Percentiles rank a stretch among this genome's conserved stretches.
Conservation (phyloP, 1,139 yeast species). For the Debaryomyces sp. region DNA sequence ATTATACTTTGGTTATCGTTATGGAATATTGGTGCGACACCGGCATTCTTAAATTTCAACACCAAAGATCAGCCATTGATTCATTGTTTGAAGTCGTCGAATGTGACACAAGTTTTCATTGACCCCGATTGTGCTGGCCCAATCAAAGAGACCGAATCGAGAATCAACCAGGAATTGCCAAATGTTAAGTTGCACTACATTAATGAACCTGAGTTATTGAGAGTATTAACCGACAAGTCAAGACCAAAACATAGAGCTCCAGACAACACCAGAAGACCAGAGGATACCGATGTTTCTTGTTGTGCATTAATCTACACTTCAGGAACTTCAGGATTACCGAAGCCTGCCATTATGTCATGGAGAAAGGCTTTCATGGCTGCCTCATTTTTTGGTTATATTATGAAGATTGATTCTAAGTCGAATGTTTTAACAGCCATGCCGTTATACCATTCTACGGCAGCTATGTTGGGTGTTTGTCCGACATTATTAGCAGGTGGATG, state of each 20-base stretch:
- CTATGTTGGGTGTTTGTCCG: constrained; percentile 82
- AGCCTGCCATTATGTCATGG: constrained; percentile 95
- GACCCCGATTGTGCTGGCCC: constrained; percentile 70
- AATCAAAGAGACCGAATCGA: constrained; percentile 55
- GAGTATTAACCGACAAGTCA: constrained; percentile 45
- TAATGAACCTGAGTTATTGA: constrained; percentile 53
- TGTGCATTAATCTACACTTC: constrained; percentile 84
- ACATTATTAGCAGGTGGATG: constrained; percentile 67
- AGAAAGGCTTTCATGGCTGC: constrained; percentile 76
- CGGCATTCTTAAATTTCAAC: constrained; percentile 86
- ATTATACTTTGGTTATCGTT: constrained; percentile 79
- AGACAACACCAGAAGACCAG: constrained; percentile 57
- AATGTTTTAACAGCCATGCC: constrained; percentile 93
- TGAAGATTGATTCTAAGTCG: constrained; percentile 57
- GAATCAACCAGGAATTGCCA: constrained; percentile 46
- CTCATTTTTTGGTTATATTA: constrained; percentile 67
- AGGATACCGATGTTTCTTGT: constrained; percentile 60
- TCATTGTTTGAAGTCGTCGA: constrained; percentile 77
- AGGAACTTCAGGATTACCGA: constrained; percentile 95
- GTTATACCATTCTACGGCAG: constrained; percentile 91
- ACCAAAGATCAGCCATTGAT: constrained; percentile 71
- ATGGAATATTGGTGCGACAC: constrained; percentile 91
- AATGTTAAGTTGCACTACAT: constrained; percentile 52
- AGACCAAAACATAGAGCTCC: constrained; percentile 58
- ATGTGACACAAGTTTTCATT: constrained; percentile 66